Evolutionary conservation across 169 alveolate species (phyloP), one percentile per base, ranked within the genome.

Genomic region (Eimeria brunetti): DNA sequence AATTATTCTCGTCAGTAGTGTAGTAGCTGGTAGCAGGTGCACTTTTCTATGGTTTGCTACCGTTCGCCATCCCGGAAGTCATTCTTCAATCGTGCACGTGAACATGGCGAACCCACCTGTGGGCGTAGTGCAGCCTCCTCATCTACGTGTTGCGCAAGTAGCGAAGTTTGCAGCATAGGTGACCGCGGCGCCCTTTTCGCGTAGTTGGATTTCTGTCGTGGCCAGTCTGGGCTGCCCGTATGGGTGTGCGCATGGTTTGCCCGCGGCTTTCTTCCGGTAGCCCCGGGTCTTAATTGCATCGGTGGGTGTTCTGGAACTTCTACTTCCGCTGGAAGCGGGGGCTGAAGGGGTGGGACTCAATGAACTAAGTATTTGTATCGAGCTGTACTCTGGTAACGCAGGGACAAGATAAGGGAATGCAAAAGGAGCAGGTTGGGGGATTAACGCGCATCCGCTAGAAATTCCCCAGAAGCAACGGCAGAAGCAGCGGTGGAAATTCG

Each of bases 191-290:
- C 8, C 12, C 46, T 2, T 67, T 44, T 46, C 20, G 78, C 46
- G 98, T 98, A 97, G 98, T 97, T 97, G 49, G 73, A 81, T 51
- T 81, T 81, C 89, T 51, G 73, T 56, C 69, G 75, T 46, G 88
- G 60, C 12, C 44, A 27, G 24, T n/a, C 12, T 1, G 89, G 14
- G 20, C 36, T 71, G 49, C 81, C 49, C 62, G 62, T 76, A 76
- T 36, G 86, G 62, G 30, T 76, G 86, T 76, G 73, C 60, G 86
- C 60, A 20, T 41, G 86, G 62, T 14, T 18, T 56, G 93, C 62
- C 69, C 30, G 62, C 22, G 56, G 85, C 44, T 3, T 36, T 33
- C 7, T 88, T 64, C 69, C 44, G 64, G 46, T n/a, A 51, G 88
- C 76, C 49, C 56, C 36, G 38, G 44, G 56, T 56, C 94, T 89